phyloP scores from a whole-genome alignment of 1,284 basidiomycete genomes.

The Heliocybe sulcata region DNA sequence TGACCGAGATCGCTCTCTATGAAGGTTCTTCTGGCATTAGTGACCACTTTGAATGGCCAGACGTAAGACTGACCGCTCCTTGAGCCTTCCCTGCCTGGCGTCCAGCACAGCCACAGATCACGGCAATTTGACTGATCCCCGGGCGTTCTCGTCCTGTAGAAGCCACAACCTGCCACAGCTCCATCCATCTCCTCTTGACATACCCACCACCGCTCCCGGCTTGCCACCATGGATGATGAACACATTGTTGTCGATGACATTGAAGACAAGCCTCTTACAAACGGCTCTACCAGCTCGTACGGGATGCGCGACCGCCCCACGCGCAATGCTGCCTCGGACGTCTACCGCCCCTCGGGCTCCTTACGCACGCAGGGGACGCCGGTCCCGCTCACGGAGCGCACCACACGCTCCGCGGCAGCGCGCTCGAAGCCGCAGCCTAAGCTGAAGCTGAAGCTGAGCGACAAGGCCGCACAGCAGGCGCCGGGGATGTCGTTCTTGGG shows the following conservation, averaged over 20 bases:
- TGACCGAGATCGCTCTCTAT: no score
- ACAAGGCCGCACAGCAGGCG: constrained; percentile 69
- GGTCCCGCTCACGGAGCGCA: constrained; percentile 19
- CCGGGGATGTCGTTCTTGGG: constrained; percentile 81
- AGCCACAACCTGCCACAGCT: not conserved
- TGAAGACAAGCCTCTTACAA: constrained; percentile 1
- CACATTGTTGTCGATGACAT: constrained; percentile 9
- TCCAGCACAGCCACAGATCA: no score
- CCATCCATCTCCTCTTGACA: no score
- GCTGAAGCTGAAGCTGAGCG: constrained; percentile 78
- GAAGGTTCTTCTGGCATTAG: no score
- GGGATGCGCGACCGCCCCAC: not conserved
- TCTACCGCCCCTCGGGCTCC: not conserved
- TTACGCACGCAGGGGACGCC: not conserved
- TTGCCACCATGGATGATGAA: constrained; percentile 7
- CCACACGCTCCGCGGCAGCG: constrained; percentile 28
- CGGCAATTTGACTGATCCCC: no score
- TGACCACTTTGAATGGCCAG: no score
- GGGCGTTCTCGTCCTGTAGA: no score
- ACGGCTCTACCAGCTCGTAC: not conserved
- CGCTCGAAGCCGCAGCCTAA: constrained; percentile 56
- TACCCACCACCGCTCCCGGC: not conserved
- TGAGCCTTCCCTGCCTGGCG: not conserved
- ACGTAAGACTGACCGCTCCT: no score
- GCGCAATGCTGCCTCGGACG: not conserved